Percentiles rank a stretch among this genome's conserved stretches.
phyloP scores from a whole-genome alignment of 2,329 filamentous ascomycete genomes.

The Apiospora phragmitis region DNA sequence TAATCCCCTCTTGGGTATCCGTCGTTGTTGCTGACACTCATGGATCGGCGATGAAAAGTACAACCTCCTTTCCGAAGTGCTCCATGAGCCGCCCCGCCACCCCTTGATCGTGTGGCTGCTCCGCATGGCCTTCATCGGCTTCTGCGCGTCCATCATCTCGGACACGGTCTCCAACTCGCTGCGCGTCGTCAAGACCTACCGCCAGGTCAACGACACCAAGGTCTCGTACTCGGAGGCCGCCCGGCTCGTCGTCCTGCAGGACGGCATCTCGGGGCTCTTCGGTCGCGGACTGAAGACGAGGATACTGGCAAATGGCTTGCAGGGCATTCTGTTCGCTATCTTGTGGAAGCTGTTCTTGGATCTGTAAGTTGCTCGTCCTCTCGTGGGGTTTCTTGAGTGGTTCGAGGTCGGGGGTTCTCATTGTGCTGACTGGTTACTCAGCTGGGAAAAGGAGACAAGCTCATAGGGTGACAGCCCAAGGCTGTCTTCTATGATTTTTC shows the following conservation, averaged over 20 bases:
- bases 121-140: slow-evolving; percentile 44
- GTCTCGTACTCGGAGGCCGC: slow-evolving; percentile 49
- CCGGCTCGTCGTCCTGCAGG: slow-evolving; percentile 38
- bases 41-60: slow-evolving; percentile 33
- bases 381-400: neutral
- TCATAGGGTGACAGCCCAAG: neutral
- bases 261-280: slow-evolving; percentile 43
- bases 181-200: slow-evolving; percentile 49
- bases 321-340: slow-evolving; percentile 48
- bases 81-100: slow-evolving; percentile 41
- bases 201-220: slow-evolving; percentile 48
- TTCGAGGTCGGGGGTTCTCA: too few relatives aligned
- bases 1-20: neutral
- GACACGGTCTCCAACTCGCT: slow-evolving; percentile 49
- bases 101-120: slow-evolving; percentile 42
- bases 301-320: slow-evolving; percentile 48
- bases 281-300: slow-evolving; percentile 48
- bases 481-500: neutral
- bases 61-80: slow-evolving; percentile 40
- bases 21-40: neutral
- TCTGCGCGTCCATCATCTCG: slow-evolving; percentile 45
- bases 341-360: slow-evolving; percentile 51
- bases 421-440: neutral
- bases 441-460: slow-evolving; percentile 1
- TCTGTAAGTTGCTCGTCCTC: slow-evolving; percentile 36